These are phyloP conservation scores for Hypoxylon sp. DNA, from an alignment of 2,329 filamentous ascomycete genomes.

Conservation along the genomic window DNA sequence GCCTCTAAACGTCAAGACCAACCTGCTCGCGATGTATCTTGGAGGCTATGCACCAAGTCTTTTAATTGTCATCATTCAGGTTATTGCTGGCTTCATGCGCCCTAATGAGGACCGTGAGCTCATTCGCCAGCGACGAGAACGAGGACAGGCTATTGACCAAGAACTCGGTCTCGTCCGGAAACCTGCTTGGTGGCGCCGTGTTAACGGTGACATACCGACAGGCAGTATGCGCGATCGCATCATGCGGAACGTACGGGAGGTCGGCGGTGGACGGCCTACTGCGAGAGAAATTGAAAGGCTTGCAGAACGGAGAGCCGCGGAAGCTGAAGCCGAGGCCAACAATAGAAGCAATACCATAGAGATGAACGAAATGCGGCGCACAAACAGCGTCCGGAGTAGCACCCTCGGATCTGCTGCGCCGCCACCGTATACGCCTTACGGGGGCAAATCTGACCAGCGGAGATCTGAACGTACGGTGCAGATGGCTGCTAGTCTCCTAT, in stretches of 20 bases:
- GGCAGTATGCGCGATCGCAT: constrained; percentile 67
- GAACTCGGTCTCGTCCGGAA: constrained; percentile 73
- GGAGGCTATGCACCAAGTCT: constrained; percentile 74
- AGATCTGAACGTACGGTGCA: constrained; percentile 62
- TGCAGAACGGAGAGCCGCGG: constrained; percentile 57
- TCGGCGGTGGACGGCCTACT: constrained; percentile 65
- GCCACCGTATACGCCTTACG: constrained; percentile 55
- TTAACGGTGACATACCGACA: constrained; percentile 60
- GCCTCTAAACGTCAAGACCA: constrained; percentile 67
- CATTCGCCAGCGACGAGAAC: constrained; percentile 72
- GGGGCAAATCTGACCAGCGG: constrained; percentile 62
- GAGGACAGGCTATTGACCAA: constrained; percentile 69
- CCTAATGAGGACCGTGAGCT: constrained; percentile 80
- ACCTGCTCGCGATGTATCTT: constrained; percentile 70
- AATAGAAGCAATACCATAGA: constrained; percentile 57
- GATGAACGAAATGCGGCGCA: constrained; percentile 57
- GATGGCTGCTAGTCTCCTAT: constrained; percentile 63
- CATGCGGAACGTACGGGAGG: constrained; percentile 68
- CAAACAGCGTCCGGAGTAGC: constrained; percentile 48
- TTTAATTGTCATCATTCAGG: constrained; percentile 69
- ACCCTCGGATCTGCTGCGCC: constrained; percentile 51
- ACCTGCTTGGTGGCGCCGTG: constrained; percentile 76
- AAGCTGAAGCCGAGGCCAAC: constrained; percentile 53
- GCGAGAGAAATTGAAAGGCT: constrained; percentile 57
- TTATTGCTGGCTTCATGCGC: constrained; percentile 70